These are phyloP conservation scores for Bidens hawaiensis DNA, from an alignment of 140 eudicot species.

Conservation along the genomic window DNA sequence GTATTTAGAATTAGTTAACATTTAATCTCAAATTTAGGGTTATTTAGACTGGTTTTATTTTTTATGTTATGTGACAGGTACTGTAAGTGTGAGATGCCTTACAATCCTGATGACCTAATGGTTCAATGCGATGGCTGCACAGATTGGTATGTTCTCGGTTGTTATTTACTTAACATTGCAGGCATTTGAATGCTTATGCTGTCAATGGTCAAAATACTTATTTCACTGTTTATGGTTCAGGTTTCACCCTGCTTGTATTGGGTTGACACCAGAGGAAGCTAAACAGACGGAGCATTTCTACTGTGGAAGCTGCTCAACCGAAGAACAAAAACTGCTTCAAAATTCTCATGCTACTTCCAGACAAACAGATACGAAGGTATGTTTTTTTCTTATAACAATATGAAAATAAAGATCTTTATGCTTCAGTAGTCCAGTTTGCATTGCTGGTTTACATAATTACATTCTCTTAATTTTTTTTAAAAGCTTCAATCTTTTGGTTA, in stretches of 20 bases:
- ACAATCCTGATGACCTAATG: constrained; percentile 94
- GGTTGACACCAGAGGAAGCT: constrained; percentile 79
- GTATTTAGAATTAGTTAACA: not conserved
- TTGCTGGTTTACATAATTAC: not conserved
- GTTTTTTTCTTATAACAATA: constrained; percentile 1
- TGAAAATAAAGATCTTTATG: not conserved
- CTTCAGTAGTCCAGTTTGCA: not conserved
- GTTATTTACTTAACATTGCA: not conserved
- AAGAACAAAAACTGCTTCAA: constrained; percentile 64
- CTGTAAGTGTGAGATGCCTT: constrained; percentile 96
- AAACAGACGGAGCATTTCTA: constrained; percentile 68
- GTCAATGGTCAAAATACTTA: not conserved
- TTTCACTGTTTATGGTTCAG: constrained; percentile 36
- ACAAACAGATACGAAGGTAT: constrained; percentile 73
- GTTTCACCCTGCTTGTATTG: constrained; percentile 96
- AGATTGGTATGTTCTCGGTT: constrained; percentile 89
- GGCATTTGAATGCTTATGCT: constrained; percentile 2
- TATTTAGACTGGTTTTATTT: constrained; percentile 3
- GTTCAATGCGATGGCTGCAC: constrained; percentile 90
- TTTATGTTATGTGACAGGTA: constrained; percentile 47
- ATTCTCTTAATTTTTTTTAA: not conserved
- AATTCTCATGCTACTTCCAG: constrained; percentile 64
- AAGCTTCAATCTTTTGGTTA: not conserved
- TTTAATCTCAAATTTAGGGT: not conserved
- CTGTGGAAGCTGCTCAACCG: constrained; percentile 69